A percentile compares a stretch with the other conserved stretches of the same genome.
Evolutionary conservation across 2,329 filamentous ascomycete species (phyloP).

Genomic region (Aspergillus sp.): DNA sequence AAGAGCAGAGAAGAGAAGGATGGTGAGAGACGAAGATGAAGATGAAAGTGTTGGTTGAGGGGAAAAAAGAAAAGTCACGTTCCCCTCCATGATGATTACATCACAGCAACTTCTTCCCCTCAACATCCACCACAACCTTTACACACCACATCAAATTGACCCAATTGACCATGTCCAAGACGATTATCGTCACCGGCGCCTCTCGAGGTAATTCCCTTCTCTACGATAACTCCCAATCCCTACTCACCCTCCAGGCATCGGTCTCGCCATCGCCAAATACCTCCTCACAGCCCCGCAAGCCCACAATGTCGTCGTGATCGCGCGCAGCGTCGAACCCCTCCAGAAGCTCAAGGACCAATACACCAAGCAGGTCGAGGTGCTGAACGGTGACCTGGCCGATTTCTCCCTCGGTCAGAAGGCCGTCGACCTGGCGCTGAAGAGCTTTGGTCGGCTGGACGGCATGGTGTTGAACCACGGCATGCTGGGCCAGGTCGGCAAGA

Average conservation of each 20-base stretch:
- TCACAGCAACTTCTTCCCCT: background rate
- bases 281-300: constrained; percentile 51
- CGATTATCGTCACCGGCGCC: constrained; percentile 68
- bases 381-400: constrained; percentile 59
- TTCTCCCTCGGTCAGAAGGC: constrained; percentile 57
- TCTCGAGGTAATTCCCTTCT: constrained; percentile 51
- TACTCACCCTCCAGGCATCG: constrained; percentile 50
- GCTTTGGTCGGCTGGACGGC: constrained; percentile 74
- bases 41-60: background rate
- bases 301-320: constrained; percentile 59
- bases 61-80: too few relatives aligned
- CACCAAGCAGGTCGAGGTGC: constrained; percentile 53
- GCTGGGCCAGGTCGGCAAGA: constrained; percentile 69
- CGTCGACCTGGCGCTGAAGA: constrained; percentile 62
- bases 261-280: constrained; percentile 59
- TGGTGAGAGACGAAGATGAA: background rate
- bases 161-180: constrained; percentile 52
- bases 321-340: constrained; percentile 56
- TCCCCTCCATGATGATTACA: background rate
- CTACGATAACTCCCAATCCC: background rate
- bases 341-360: constrained; percentile 55
- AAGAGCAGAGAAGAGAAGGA: background rate
- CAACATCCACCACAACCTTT: background rate
- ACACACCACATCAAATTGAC: background rate
- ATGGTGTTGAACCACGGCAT: constrained; percentile 86